Evolutionary conservation across 108 stramenopile species (phyloP), one percentile per base, ranked within the genome.

Genomic region (Cyclotella kingstonii): DNA sequence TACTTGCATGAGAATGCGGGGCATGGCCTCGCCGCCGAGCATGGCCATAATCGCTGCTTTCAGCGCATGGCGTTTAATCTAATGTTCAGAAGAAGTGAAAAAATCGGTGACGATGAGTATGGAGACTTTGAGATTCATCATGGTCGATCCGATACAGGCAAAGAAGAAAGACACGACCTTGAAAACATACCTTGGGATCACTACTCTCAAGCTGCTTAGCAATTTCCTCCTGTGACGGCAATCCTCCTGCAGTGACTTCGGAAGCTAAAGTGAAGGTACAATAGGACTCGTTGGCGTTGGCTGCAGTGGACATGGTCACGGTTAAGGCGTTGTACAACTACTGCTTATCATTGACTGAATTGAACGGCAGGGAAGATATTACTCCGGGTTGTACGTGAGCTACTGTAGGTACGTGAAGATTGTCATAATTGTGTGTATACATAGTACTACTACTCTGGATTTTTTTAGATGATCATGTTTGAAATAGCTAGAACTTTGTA

Each of bases 21-120:
- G 97, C 92, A 98, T 91, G 41, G 91, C 74, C 67, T 98, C 98
- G 12, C 96, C 97, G 9, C 93, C 91, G 6, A 98, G 87, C 93
- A 98, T 90, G 67, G 95, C 88, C 86, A 97, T 83, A 44, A 98
- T 98, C 71, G 98, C 96, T 31, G 97, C 91, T 69, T 98, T 98
- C 52, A 98, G 77, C 36, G 95, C 97, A 50, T 77, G 81, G 47
- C 93, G 81, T 67, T 98, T 96, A 34, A 92, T 83, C 86, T 94
- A 48, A 21, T 35, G 42, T 15, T 40, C 43, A n/a, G 31, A 11
- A 2, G 38, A 15, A 51, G 11, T 12, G 39, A 18, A 47, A 48
- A 47, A 34, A 7, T 5, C 14, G 49, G 60, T 33, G 17, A 14
- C 19, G 5, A 7, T 41, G 21, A n/a, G n/a, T n/a, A n/a, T n/a